Evolutionary conservation across 805 yeast species (phyloP).

Genomic region (Metschnikowia matae): DNA sequence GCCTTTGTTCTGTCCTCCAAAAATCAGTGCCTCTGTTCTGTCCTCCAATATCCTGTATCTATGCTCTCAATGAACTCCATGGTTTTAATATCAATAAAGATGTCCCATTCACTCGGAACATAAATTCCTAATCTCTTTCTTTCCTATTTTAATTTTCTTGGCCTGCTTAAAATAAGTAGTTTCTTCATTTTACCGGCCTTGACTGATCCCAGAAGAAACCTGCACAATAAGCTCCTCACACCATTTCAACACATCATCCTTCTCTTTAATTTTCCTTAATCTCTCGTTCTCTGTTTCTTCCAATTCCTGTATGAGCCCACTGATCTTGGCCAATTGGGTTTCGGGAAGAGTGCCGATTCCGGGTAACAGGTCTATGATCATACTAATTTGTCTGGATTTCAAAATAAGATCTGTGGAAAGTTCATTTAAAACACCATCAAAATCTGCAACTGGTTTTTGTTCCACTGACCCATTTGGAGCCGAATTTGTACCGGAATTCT

Average conservation of each 20-base stretch:
- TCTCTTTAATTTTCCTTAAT: conserved; percentile 52
- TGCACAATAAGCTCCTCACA: conserved; percentile 64
- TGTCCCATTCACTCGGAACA: too few relatives aligned
- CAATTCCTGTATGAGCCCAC: conserved; percentile 58
- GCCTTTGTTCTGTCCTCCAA: too few relatives aligned
- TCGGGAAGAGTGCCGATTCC: conserved; percentile 84
- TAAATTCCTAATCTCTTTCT: too few relatives aligned
- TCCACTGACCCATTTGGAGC: conserved; percentile 12
- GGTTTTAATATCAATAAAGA: too few relatives aligned
- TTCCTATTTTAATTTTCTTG: too few relatives aligned
- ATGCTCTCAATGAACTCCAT: too few relatives aligned
- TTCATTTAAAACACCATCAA: conserved; percentile 59
- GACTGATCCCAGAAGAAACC: conserved; percentile 53
- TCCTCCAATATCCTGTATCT: too few relatives aligned
- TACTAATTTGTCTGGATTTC: conserved; percentile 80
- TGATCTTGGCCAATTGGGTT: conserved; percentile 65
- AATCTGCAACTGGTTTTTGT: conserved; percentile 13
- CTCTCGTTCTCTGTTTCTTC: conserved; percentile 57
- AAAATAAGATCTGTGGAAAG: conserved; percentile 79
- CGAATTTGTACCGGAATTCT: conserved; percentile 15
- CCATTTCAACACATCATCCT: conserved; percentile 56
- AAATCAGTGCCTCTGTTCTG: too few relatives aligned
- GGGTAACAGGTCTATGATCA: conserved; percentile 83
- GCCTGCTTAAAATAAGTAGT: too few relatives aligned
- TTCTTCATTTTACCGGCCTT: conserved; percentile 7